phyloP scores from a whole-genome alignment of 75 land plant species.

The Larix kaempferi region DNA sequence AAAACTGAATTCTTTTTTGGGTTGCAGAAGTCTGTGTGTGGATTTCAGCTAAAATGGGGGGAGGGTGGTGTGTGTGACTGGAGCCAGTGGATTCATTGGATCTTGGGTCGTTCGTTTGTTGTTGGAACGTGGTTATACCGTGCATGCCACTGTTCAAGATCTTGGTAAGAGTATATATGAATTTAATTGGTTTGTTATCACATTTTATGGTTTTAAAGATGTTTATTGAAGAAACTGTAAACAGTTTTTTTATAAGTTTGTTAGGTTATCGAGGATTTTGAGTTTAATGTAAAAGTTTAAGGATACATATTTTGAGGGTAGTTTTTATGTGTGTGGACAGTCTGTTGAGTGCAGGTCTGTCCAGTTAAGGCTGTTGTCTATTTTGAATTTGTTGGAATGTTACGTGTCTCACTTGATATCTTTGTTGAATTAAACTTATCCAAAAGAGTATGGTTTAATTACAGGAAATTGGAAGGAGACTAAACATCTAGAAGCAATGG shows the following conservation, averaged over 20 bases:
- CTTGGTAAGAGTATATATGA: not conserved
- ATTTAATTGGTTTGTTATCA: too few species aligned
- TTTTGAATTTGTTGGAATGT: too few species aligned
- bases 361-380: conserved; percentile 11
- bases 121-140: conserved; percentile 36
- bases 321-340: too few species aligned
- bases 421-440: conserved; percentile 1
- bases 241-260: too few species aligned
- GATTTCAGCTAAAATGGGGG: not conserved
- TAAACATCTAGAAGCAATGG: conserved; percentile 48
- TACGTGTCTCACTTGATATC: not conserved
- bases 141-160: conserved; percentile 29
- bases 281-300: too few species aligned
- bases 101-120: conserved; percentile 40
- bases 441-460: not conserved
- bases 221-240: too few species aligned
- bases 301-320: too few species aligned
- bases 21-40: not conserved
- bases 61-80: conserved; percentile 48
- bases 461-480: conserved; percentile 50
- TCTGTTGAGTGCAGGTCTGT: too few species aligned
- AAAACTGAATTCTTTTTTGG: too few species aligned
- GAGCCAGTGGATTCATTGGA: conserved; percentile 60
- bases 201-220: too few species aligned
- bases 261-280: too few species aligned